A percentile compares a stretch with the other conserved stretches of the same genome.
Evolutionary conservation across 352 stramenopile genomes (phyloP).

Genomic region (Thalassiosira livingstoniorum): DNA sequence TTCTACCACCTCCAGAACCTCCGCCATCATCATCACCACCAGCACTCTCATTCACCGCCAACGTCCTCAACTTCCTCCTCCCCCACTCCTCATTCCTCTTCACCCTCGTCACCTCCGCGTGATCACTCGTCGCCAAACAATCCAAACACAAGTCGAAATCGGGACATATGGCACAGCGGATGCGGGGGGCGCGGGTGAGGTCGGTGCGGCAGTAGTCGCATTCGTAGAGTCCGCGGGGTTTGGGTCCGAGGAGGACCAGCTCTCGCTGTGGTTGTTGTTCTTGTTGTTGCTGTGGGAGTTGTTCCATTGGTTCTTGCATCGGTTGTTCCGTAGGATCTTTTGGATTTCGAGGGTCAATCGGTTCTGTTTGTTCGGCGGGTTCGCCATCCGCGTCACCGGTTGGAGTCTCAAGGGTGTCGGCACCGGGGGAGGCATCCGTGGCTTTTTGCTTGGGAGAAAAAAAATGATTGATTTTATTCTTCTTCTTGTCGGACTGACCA

Average conservation of each 20-base stretch:
- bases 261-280: no score
- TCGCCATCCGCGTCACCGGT: no score
- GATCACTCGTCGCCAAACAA: conserved; percentile 88
- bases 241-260: conserved; percentile 78
- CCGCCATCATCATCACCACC: conserved; percentile 4
- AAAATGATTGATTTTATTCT: no score
- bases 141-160: conserved; percentile 93
- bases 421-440: no score
- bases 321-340: no score
- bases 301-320: background rate
- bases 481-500: no score
- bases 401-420: no score
- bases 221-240: conserved; percentile 79
- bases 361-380: no score
- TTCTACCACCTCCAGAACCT: background rate
- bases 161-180: conserved; percentile 80
- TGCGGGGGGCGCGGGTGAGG: conserved; percentile 81
- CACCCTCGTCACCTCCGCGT: conserved; percentile 49
- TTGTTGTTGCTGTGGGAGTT: no score
- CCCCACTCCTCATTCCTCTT: conserved; percentile 38
- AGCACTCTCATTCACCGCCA: background rate
- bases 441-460: no score
- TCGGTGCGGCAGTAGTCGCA: conserved; percentile 85
- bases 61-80: conserved; percentile 4
- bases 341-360: no score